Evolutionary conservation across 148 eudicot species (phyloP), one percentile per base, ranked within the genome.

Genomic region (Nepenthes gracilis): DNA sequence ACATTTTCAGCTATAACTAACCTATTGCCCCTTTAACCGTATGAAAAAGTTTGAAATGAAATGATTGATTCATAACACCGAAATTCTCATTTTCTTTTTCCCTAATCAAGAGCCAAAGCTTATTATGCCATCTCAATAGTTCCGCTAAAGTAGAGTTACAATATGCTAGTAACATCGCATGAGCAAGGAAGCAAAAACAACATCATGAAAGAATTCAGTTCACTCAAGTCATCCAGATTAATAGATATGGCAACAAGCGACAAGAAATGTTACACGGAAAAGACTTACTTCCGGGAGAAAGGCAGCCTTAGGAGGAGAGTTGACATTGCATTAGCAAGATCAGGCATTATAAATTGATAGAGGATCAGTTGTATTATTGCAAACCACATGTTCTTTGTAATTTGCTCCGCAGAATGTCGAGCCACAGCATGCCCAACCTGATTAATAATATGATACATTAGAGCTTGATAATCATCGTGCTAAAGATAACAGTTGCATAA

Each of bases 381-480:
- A 68, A 85, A 59, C 94, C 96, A 92, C 60, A 92, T 34, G 67
- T 80, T 80, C 70, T 83, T 80, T 5, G 90, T 81, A 57, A 91
- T 80, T 61, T 78, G 78, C 69, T 91, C 97, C 0, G 93, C 97
- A 14, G 76, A 61, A 69, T 91, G 97, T 53, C 97, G 76, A 47
- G 93, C 97, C 71, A 91, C 92, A 55, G 73, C 93, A 81, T 91
- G 97, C 58, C 81, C 96, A 71, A 91, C 93, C 97, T 85, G 40
- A 59, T 43, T 2, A 10, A 48, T 35, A 50, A 14, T 13, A 34
- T 6, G 32, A 14, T 9, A 54, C 12, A 33, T 32, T 23, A 23
- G 37, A 55, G 32, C 32, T 1, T 52, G 6, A 14, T 12, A 12
- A 50, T 5, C 54, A 50, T 23, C 23, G 23, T 23, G 23, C 23